Evolutionary conservation across 345 rosid genomes (phyloP).

Genomic region (Mangifera indica): DNA sequence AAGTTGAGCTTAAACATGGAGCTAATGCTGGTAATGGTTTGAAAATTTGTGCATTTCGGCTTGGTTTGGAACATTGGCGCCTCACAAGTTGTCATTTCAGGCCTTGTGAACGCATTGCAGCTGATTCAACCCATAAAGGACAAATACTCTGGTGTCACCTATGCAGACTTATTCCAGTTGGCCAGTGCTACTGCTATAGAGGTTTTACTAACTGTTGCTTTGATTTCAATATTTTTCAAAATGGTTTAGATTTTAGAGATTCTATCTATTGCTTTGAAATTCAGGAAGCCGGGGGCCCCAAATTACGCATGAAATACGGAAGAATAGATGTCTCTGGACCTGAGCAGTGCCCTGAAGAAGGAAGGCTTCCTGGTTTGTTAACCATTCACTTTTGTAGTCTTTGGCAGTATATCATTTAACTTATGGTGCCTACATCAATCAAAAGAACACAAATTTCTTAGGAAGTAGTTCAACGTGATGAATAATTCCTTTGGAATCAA

Average conservation of each 20-base stretch:
- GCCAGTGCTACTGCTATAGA: constrained; percentile 93
- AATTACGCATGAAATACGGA: constrained; percentile 90
- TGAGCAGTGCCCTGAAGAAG: constrained; percentile 92
- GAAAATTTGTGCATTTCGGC: neutral
- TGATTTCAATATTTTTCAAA: neutral
- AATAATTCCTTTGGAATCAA: neutral
- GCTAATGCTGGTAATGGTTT: constrained; percentile 83
- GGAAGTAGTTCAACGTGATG: neutral
- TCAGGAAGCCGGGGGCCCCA: constrained; percentile 97
- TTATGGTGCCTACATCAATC: neutral
- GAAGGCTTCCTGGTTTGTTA: constrained; percentile 91
- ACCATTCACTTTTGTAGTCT: constrained; percentile 6
- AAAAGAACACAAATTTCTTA: neutral
- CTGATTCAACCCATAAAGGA: constrained; percentile 82
- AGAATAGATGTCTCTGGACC: constrained; percentile 77
- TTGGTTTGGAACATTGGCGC: neutral
- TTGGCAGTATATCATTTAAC: neutral
- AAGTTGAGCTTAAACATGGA: constrained; percentile 84
- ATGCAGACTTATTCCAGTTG: constrained; percentile 93
- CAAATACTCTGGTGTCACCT: constrained; percentile 69
- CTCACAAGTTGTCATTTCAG: constrained; percentile 41
- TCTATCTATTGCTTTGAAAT: constrained; percentile 23
- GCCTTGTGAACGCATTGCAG: constrained; percentile 78
- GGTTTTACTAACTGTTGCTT: constrained; percentile 41
- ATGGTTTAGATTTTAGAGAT: constrained; percentile 10